Percentiles rank a stretch among this genome's conserved stretches.
These are phyloP conservation scores for Ceratocystis cubensis DNA, from an alignment of 2,329 filamentous ascomycete species.

Conservation along the genomic window DNA sequence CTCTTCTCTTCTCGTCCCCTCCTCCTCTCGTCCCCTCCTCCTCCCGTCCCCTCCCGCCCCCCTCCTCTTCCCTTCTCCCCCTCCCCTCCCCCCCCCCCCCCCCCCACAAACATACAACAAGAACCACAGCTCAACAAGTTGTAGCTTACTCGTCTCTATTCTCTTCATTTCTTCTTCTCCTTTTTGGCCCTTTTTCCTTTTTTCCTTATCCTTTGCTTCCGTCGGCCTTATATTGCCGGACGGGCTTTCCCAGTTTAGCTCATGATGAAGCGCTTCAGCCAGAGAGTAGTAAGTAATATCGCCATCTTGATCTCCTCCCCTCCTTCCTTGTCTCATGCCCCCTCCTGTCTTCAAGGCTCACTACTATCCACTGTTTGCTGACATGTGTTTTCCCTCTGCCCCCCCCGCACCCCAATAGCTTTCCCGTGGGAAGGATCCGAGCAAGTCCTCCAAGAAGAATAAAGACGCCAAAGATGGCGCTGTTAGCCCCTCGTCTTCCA, in stretches of 20 bases:
- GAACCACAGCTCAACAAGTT: slow-evolving; percentile 2
- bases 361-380: background rate
- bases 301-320: background rate
- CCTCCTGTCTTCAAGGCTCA: background rate
- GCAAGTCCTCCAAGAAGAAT: slow-evolving; percentile 70
- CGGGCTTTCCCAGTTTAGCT: slow-evolving; percentile 26
- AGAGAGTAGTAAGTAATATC: slow-evolving; percentile 71
- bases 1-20: background rate
- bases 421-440: slow-evolving; percentile 75
- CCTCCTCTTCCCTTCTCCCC: background rate
- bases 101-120: background rate
- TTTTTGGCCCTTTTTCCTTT: slow-evolving; percentile 6
- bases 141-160: background rate
- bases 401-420: slow-evolving; percentile 45
- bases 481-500: slow-evolving; percentile 57
- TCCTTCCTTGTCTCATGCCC: background rate
- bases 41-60: background rate
- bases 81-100: background rate
- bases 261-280: slow-evolving; percentile 94
- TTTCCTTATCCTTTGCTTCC: slow-evolving; percentile 15
- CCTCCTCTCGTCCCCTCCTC: background rate
- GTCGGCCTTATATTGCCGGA: slow-evolving; percentile 20
- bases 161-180: slow-evolving; percentile 15
- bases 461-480: slow-evolving; percentile 64
- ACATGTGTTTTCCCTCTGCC: background rate